Evolutionary conservation across 2,329 filamentous ascomycete genomes (phyloP).

Genomic region (Fusarium cicatricum): DNA sequence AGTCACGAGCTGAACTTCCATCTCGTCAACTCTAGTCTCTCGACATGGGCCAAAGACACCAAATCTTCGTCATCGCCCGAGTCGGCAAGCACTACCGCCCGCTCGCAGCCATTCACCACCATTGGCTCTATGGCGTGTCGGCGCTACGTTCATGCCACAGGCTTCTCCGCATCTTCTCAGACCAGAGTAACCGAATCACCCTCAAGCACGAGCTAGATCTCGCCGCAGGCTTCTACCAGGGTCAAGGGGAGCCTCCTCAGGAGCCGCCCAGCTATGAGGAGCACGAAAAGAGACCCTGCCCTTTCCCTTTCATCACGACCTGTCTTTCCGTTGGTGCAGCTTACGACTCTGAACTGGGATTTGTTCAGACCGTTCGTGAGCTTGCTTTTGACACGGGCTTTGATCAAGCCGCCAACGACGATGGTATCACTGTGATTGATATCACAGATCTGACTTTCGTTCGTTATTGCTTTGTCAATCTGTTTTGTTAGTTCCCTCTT

Average conservation of each 20-base stretch:
- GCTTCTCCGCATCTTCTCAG: conserved; percentile 20
- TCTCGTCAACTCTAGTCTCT: too few relatives aligned
- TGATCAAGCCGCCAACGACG: conserved; percentile 6
- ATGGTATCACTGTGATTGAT: conserved; percentile 9
- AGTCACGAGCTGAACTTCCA: too few relatives aligned
- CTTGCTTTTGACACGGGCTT: conserved; percentile 3
- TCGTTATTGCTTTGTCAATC: conserved; percentile 13
- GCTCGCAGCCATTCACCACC: conserved; percentile 22
- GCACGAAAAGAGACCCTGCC: not conserved
- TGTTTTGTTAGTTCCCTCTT: not conserved
- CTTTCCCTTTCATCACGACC: conserved; percentile 16
- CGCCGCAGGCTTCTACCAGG: conserved; percentile 1
- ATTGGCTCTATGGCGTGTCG: conserved; percentile 19
- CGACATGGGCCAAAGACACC: conserved; percentile 29
- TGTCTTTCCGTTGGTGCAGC: conserved; percentile 11
- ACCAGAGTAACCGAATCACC: conserved; percentile 7
- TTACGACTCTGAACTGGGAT: not conserved
- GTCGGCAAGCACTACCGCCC: conserved; percentile 12
- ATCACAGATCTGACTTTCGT: conserved; percentile 2
- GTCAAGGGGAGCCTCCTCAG: not conserved
- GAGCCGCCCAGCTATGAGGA: not conserved
- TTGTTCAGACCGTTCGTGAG: not conserved
- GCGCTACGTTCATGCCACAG: conserved; percentile 13
- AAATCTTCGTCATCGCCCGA: conserved; percentile 29
- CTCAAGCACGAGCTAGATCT: conserved; percentile 11